These are phyloP conservation scores for Lactifluus piperatus DNA, from an alignment of 768 basidiomycete genomes.

Conservation along the genomic window DNA sequence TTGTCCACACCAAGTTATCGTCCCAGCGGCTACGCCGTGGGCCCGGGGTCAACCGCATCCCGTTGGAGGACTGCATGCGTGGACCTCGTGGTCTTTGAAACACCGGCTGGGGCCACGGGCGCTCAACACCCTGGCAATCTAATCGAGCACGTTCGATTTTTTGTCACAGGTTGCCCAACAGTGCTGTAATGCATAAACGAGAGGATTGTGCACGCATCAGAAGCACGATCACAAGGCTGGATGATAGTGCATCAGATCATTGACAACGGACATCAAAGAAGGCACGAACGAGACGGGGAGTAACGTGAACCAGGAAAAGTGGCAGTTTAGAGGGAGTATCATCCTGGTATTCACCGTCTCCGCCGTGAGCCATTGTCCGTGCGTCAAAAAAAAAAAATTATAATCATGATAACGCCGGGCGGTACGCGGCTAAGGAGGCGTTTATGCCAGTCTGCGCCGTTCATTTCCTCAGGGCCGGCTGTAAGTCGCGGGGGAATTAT, in stretches of 20 bases:
- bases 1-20: background rate
- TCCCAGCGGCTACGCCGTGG: background rate
- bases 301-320: background rate
- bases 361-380: background rate
- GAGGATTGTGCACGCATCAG: conserved; percentile 10
- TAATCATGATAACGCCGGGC: background rate
- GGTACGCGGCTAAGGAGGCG: conserved; percentile 3
- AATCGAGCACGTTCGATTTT: background rate
- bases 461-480: conserved; percentile 9
- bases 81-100: conserved; percentile 5
- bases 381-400: background rate
- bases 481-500: conserved; percentile 15
- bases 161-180: conserved; percentile 3
- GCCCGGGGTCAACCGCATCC: background rate
- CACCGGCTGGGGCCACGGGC: background rate
- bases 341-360: background rate
- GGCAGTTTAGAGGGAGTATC: background rate
- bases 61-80: conserved; percentile 5
- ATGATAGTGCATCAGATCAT: background rate
- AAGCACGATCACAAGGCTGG: conserved; percentile 7
- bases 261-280: background rate
- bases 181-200: conserved; percentile 2
- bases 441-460: background rate
- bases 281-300: background rate
- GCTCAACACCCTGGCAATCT: conserved; percentile 2